Base-by-base conservation (phyloP, 2,329 filamentous ascomycete genomes). In the Aspergillus terreus region DNA sequence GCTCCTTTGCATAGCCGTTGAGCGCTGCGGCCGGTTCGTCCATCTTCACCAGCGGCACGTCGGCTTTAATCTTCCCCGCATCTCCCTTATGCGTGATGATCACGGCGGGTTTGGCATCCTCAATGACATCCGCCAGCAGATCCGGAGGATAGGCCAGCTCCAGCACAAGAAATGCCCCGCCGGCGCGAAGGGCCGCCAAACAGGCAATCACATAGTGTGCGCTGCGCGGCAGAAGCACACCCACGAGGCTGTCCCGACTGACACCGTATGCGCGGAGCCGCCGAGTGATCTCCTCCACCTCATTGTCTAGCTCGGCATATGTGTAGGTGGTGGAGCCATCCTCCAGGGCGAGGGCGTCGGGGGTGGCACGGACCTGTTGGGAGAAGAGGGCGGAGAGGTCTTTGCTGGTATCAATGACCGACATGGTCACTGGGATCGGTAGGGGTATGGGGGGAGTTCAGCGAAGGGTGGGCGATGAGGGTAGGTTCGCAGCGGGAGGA, bases 121-220 rank as follows among this genome's bases (percentile, higher is more conserved):
- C 84, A 47, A 92, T 80, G 47, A 92, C 88, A 69, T 91, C 87
- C 47, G 86, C 81, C 55, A 92, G 75, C 45, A 92, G 76, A 50
- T 83, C 84, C 0, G 86, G 82, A 12, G 88, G 88, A 57, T 92
- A 92, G 3, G 88, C 88, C 45, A 90, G 77, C 71, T 92, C 88
- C 3, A 92, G 81, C 2, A 92, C 88, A 4, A 92, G 77, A 64
- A 91, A 92, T 1, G 88, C 88, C 49, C 88, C 88, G 47, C 88
- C 88, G 2, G 88, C 88, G 53, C 86, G 83, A 36, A 92, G 79
- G n/a, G 86, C 83, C 23, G 88, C 88, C 47, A 92, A 76, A 64
- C 86, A 90, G 14, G 87, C 84, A 68, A 92, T 84, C 54, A 92
- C 86, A 70, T 92, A 90, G 71, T 90, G 81, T 45, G 87, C 86